A percentile compares a stretch with the other conserved stretches of the same genome.
These are phyloP conservation scores for Sphagnum tenellum DNA, from an alignment of 225 moss, liverwort and hornwort species.

Conservation along the genomic window DNA sequence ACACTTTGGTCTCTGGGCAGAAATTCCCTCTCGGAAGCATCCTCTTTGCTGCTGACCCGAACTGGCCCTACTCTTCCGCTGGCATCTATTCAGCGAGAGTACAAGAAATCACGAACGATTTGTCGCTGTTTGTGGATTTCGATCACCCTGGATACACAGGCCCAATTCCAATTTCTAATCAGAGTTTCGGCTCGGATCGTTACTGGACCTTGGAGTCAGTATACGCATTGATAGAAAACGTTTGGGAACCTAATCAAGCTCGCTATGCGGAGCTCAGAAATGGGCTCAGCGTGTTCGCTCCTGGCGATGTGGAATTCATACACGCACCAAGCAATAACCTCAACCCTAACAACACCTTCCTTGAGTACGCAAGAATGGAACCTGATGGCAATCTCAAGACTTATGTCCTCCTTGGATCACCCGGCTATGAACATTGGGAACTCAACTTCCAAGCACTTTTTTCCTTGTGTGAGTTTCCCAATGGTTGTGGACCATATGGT, in stretches of 20 bases:
- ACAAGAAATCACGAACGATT: neutral
- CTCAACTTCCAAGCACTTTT: neutral
- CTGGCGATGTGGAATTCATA: neutral
- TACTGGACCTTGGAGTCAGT: no score
- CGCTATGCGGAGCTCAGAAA: neutral
- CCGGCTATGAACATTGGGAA: no score
- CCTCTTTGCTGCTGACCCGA: constrained; percentile 8
- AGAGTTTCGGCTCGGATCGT: neutral
- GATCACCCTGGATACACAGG: neutral
- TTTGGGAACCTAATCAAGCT: no score
- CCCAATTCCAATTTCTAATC: neutral
- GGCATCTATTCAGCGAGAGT: constrained; percentile 6
- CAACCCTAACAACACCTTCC: neutral
- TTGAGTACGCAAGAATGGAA: constrained; percentile 23
- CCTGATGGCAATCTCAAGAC: constrained; percentile 14
- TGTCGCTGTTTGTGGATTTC: constrained; percentile 14
- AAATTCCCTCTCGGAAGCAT: accelerated
- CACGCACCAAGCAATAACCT: no score
- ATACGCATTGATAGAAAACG: neutral
- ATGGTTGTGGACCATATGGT: constrained; percentile 19
- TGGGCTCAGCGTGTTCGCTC: constrained; percentile 2
- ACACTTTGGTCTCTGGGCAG: constrained; percentile 24
- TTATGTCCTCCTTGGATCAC: neutral
- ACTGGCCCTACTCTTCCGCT: constrained; percentile 10
- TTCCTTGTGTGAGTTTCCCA: neutral